Percentiles rank a stretch among this genome's conserved stretches.
Conservation (phyloP, 192 early-diverging fungal species). For the Mortierella antarctica region DNA sequence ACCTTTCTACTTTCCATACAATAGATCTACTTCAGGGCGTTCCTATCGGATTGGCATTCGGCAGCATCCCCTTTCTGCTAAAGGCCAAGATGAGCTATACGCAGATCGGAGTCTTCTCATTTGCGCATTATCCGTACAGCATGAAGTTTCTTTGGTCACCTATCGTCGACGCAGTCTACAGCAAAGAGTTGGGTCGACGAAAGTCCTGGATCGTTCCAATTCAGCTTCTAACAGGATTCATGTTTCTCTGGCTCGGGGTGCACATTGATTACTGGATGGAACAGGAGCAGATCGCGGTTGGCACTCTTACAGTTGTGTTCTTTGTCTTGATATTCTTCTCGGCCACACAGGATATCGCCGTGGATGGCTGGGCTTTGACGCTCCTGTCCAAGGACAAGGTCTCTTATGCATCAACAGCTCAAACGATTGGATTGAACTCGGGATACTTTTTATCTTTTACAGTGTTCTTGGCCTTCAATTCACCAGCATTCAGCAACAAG, state of each 20-base stretch:
- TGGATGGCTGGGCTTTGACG: constrained; percentile 95
- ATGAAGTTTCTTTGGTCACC: constrained; percentile 99
- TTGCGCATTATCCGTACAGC: constrained; percentile 96
- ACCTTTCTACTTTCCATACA: background rate
- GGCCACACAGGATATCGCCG: constrained; percentile 91
- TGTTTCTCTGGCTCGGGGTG: constrained; percentile 83
- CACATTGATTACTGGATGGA: constrained; percentile 77
- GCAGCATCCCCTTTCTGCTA: constrained; percentile 92
- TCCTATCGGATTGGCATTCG: constrained; percentile 90
- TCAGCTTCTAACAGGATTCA: constrained; percentile 83
- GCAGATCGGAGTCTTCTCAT: constrained; percentile 93
- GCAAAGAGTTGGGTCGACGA: constrained; percentile 83
- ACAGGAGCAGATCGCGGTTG: constrained; percentile 70
- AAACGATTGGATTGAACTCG: constrained; percentile 96
- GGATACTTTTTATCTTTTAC: constrained; percentile 98
- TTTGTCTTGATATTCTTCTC: constrained; percentile 90
- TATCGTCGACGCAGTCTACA: constrained; percentile 92
- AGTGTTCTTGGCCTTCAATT: constrained; percentile 96
- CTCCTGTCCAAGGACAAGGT: constrained; percentile 92
- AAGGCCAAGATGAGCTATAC: constrained; percentile 92
- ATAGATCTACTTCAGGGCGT: constrained; percentile 92
- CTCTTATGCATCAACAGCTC: constrained; percentile 92
- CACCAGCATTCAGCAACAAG: constrained; percentile 93
- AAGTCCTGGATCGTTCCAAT: constrained; percentile 99
- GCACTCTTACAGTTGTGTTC: constrained; percentile 78